Evolutionary conservation across 2,329 filamentous ascomycete species (phyloP).

Genomic region (Penicillium corylophilum): DNA sequence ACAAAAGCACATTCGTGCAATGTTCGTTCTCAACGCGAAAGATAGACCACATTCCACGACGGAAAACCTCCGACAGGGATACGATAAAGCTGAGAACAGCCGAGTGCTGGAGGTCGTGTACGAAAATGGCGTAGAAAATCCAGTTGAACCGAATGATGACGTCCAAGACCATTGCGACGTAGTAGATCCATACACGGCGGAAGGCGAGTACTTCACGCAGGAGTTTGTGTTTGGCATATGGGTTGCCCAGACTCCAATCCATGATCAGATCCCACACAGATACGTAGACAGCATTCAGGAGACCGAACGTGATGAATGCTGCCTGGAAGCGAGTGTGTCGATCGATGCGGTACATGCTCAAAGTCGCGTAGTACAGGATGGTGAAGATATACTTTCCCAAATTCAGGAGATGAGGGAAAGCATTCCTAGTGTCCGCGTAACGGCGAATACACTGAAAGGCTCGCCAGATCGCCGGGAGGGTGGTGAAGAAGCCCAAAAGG

Average conservation of each 20-base stretch:
- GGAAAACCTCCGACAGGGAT: slow-evolving; percentile 73
- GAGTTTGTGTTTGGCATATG: slow-evolving; percentile 64
- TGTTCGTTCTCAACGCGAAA: slow-evolving; percentile 98
- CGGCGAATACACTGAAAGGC: slow-evolving; percentile 86
- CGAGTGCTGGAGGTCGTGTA: slow-evolving; percentile 76
- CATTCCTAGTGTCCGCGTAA: slow-evolving; percentile 80
- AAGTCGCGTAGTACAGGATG: slow-evolving; percentile 71
- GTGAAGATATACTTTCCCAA: slow-evolving; percentile 87
- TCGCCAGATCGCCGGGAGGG: slow-evolving; percentile 85
- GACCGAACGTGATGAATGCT: slow-evolving; percentile 75
- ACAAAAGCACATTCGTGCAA: slow-evolving; percentile 84
- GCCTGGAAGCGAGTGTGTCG: slow-evolving; percentile 57
- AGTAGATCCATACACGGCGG: slow-evolving; percentile 80
- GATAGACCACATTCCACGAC: slow-evolving; percentile 85
- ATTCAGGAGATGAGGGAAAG: slow-evolving; percentile 91
- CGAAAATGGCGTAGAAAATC: slow-evolving; percentile 89
- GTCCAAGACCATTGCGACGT: slow-evolving; percentile 77
- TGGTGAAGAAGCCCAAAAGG: slow-evolving; percentile 78
- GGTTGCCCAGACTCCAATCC: slow-evolving; percentile 91
- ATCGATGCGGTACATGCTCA: slow-evolving; percentile 82
- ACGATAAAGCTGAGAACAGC: slow-evolving; percentile 78
- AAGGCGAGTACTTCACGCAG: slow-evolving; percentile 79
- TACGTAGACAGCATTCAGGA: slow-evolving; percentile 79
- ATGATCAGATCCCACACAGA: slow-evolving; percentile 93
- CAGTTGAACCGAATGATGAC: slow-evolving; percentile 87